These are phyloP conservation scores for Hortiboletus flavorubellus DNA, from an alignment of 768 basidiomycete genomes.

Conservation along the genomic window DNA sequence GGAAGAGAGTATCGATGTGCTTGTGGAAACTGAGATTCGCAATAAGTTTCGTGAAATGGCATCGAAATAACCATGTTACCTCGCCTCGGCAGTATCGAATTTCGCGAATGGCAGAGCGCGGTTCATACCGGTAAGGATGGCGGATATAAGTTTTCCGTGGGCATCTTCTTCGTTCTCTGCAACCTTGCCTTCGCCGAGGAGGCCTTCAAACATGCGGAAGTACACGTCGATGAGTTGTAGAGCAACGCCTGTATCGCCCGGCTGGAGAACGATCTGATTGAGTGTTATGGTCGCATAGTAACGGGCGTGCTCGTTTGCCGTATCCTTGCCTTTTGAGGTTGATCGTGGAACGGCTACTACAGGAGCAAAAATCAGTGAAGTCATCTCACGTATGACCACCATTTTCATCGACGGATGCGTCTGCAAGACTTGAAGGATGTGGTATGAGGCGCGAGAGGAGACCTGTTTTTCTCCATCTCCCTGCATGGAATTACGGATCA, in stretches of 20 bases:
- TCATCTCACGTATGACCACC: constrained; percentile 84
- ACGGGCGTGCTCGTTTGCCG: constrained; percentile 63
- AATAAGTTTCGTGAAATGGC: constrained; percentile 2
- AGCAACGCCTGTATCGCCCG: constrained; percentile 70
- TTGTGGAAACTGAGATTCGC: constrained; percentile 57
- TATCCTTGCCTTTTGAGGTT: constrained; percentile 30
- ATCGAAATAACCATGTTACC: constrained; percentile 41
- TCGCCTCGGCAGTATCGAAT: constrained; percentile 61
- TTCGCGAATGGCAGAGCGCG: constrained; percentile 92
- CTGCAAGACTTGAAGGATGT: constrained; percentile 86
- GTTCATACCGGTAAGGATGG: constrained; percentile 91
- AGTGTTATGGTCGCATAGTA: constrained; percentile 95
- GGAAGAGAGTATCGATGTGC: constrained; percentile 91
- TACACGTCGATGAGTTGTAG: constrained; percentile 82
- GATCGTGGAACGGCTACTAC: constrained; percentile 20
- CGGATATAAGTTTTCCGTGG: constrained; percentile 81
- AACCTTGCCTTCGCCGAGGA: constrained; percentile 61
- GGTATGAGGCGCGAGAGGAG: constrained; percentile 86
- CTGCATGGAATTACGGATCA: constrained; percentile 34
- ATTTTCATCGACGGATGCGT: constrained; percentile 90
- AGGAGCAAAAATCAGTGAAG: constrained; percentile 56
- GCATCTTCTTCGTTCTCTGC: constrained; percentile 50
- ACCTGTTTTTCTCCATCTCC: constrained; percentile 87
- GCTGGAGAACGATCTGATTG: constrained; percentile 81
- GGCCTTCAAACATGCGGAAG: constrained; percentile 90